These are phyloP conservation scores for Vigna angularis DNA, from an alignment of 306 rosid genomes.

Conservation along the genomic window DNA sequence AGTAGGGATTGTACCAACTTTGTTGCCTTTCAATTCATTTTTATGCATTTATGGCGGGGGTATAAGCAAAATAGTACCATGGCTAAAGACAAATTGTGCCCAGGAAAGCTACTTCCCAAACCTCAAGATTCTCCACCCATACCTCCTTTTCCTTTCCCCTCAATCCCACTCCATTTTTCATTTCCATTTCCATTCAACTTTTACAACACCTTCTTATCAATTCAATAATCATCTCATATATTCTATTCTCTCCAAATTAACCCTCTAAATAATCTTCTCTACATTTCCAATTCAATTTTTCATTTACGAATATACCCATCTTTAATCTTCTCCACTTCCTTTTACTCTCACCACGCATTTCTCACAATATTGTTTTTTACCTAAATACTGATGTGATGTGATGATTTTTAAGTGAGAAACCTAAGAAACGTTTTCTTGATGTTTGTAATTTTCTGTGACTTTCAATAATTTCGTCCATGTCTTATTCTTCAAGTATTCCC, in stretches of 20 bases:
- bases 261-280: no score
- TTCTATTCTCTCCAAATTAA: no score
- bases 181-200: neutral
- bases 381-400: neutral
- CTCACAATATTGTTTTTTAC: neutral
- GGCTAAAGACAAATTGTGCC: constrained; percentile 50
- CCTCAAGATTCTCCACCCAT: constrained; percentile 42
- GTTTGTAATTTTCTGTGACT: neutral
- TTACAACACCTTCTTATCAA: neutral
- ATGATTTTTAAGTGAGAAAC: neutral
- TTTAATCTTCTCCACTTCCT: neutral
- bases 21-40: constrained; percentile 47
- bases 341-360: neutral
- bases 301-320: no score
- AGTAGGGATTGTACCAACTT: constrained; percentile 48
- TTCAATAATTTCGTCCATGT: constrained; percentile 26
- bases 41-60: constrained; percentile 50
- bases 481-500: constrained; percentile 25
- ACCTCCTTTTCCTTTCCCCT: no score
- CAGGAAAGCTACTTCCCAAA: constrained; percentile 47
- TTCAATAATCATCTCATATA: constrained; percentile 3
- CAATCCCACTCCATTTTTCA: neutral
- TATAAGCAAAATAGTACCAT: constrained; percentile 43
- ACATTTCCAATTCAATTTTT: no score
- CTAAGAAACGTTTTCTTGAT: neutral